Evolutionary conservation across 768 basidiomycete genomes (phyloP).

Genomic region (Kwoniella sp.): DNA sequence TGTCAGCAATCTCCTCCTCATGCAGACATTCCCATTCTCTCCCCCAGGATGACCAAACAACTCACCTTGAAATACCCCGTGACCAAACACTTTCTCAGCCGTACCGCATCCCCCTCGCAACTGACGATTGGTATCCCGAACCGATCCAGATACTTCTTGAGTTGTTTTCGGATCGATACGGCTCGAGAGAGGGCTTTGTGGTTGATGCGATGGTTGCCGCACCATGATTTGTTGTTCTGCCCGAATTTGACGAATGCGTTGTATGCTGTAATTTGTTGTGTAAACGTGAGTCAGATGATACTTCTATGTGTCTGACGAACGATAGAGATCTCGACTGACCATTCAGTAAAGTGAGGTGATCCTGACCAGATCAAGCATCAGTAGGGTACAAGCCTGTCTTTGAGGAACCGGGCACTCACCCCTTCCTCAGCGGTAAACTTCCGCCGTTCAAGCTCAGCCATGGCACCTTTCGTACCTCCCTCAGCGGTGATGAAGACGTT

Average conservation of each 20-base stretch:
- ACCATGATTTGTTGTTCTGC: constrained; percentile 83
- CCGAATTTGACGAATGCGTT: constrained; percentile 83
- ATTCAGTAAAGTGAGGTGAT: constrained; percentile 91
- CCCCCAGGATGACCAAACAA: not conserved
- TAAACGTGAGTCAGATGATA: constrained; percentile 10
- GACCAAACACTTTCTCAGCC: constrained; percentile 83
- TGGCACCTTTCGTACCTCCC: constrained; percentile 75
- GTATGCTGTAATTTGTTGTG: constrained; percentile 72
- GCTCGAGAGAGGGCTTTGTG: constrained; percentile 93
- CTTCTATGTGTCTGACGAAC: not conserved
- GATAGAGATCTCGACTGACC: constrained; percentile 60
- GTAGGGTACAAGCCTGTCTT: not conserved
- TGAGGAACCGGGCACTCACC: constrained; percentile 59
- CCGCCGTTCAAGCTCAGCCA: constrained; percentile 83
- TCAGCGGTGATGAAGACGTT: constrained; percentile 88
- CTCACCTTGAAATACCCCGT: constrained; percentile 76
- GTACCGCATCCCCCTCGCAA: constrained; percentile 83
- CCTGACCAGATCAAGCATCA: constrained; percentile 60
- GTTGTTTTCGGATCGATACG: constrained; percentile 89
- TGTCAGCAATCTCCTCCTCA: not conserved
- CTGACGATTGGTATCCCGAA: constrained; percentile 80
- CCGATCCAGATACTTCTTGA: constrained; percentile 91
- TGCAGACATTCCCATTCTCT: too few species aligned
- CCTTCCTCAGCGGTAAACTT: constrained; percentile 99
- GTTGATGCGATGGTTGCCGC: constrained; percentile 86